Evolutionary conservation across 2,329 filamentous ascomycete genomes (phyloP).

Genomic region (Graphiopsis chlorocephala): DNA sequence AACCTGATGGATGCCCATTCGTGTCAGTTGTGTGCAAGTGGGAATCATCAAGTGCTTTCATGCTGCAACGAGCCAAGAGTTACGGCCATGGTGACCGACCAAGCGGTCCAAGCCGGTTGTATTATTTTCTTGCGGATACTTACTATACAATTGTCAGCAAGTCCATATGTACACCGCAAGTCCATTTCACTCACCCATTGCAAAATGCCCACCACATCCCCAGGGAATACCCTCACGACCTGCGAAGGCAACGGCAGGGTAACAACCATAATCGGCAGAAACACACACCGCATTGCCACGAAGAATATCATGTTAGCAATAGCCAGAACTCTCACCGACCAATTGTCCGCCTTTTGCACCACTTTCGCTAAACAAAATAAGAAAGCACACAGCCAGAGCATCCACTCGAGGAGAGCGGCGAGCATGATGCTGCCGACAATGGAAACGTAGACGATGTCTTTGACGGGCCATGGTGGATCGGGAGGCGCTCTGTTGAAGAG

Average conservation of each 20-base stretch:
- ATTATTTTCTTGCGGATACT: neutral
- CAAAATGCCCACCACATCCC: slow-evolving; percentile 64
- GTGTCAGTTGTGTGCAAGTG: neutral
- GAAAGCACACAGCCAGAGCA: slow-evolving; percentile 92
- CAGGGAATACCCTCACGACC: slow-evolving; percentile 71
- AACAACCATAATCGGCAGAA: slow-evolving; percentile 90
- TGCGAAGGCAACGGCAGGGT: slow-evolving; percentile 78
- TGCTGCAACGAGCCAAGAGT: neutral
- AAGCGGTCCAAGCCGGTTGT: neutral
- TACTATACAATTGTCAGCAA: neutral
- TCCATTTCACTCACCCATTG: slow-evolving; percentile 58
- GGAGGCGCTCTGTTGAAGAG: slow-evolving; percentile 14
- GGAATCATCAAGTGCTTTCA: too few relatives aligned
- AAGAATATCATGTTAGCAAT: slow-evolving; percentile 72
- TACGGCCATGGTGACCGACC: neutral
- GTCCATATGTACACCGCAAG: neutral
- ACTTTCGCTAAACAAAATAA: slow-evolving; percentile 87
- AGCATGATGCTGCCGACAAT: slow-evolving; percentile 80
- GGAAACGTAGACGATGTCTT: slow-evolving; percentile 77
- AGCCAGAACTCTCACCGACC: slow-evolving; percentile 76
- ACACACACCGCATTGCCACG: slow-evolving; percentile 75
- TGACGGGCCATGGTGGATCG: slow-evolving; percentile 25
- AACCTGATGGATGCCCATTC: slow-evolving; percentile 47
- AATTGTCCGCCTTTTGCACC: slow-evolving; percentile 83
- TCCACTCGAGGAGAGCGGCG: slow-evolving; percentile 85